phyloP scores from a whole-genome alignment of 345 rosid species.

The Carallia brachiata region DNA sequence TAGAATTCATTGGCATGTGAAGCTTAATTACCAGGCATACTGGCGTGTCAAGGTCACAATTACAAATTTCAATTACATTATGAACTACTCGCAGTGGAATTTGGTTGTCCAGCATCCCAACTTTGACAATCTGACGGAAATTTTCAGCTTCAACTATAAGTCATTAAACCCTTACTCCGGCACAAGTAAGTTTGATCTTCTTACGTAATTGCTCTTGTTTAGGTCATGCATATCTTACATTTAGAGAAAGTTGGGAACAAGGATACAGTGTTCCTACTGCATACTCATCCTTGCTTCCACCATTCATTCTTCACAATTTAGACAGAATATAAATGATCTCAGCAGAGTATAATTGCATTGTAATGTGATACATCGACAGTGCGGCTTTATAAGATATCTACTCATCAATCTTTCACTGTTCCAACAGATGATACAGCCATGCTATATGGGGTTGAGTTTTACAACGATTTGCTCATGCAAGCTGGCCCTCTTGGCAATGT shows the following conservation, averaged over 20 bases:
- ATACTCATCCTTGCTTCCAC: too few relatives aligned
- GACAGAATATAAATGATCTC: too few relatives aligned
- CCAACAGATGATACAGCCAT: slow-evolving; percentile 75
- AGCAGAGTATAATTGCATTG: too few relatives aligned
- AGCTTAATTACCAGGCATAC: slow-evolving; percentile 76
- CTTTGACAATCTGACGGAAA: slow-evolving; percentile 71
- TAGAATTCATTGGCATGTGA: slow-evolving; percentile 92
- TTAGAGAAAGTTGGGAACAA: too few relatives aligned
- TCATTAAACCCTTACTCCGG: slow-evolving; percentile 52
- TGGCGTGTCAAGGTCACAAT: slow-evolving; percentile 83
- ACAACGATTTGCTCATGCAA: slow-evolving; percentile 72
- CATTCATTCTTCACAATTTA: too few relatives aligned
- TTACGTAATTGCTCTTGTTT: background rate
- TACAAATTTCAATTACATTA: slow-evolving; percentile 80
- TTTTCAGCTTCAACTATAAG: slow-evolving; percentile 71
- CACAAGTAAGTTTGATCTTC: slow-evolving; percentile 54
- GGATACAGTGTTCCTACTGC: too few relatives aligned
- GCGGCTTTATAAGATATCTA: background rate
- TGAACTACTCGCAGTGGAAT: slow-evolving; percentile 86
- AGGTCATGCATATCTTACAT: too few relatives aligned
- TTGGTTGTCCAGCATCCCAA: slow-evolving; percentile 84
- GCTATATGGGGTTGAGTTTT: slow-evolving; percentile 77
- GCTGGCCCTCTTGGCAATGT: slow-evolving; percentile 79
- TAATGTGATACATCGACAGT: too few relatives aligned
- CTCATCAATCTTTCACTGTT: slow-evolving; percentile 1